Percentiles rank a stretch among this genome's conserved stretches.
Conservation (phyloP, 768 basidiomycete species). For the Trametes punicea region DNA sequence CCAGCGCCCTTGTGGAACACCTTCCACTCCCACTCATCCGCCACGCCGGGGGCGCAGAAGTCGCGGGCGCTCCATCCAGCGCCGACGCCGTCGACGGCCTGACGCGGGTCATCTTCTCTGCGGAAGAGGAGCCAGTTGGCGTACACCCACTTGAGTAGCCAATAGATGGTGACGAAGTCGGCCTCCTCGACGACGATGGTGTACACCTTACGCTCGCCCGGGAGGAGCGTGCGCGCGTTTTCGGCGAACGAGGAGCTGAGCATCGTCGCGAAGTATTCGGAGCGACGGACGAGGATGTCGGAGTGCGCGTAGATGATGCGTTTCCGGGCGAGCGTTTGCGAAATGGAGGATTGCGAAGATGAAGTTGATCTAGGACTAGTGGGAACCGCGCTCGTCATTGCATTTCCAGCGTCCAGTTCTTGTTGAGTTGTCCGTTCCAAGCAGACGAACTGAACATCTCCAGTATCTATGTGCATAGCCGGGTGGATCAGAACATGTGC, state of each 20-base stretch:
- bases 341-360: constrained; percentile 39
- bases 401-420: constrained; percentile 29
- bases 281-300: constrained; percentile 68
- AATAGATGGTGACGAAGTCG: constrained; percentile 74
- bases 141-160: constrained; percentile 75
- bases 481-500: background rate
- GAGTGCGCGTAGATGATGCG: constrained; percentile 76
- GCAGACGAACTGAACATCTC: constrained; percentile 75
- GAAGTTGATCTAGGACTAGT: constrained; percentile 36
- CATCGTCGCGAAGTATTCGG: constrained; percentile 78
- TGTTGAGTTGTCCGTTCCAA: constrained; percentile 46
- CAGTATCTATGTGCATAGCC: constrained; percentile 47
- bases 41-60: constrained; percentile 40
- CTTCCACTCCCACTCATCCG: constrained; percentile 71
- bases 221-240: constrained; percentile 31
- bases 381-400: constrained; percentile 31
- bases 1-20: constrained; percentile 41
- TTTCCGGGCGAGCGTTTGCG: constrained; percentile 59
- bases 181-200: constrained; percentile 76
- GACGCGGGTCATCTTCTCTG: constrained; percentile 63
- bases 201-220: constrained; percentile 54
- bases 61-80: constrained; percentile 64
- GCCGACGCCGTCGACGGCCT: constrained; percentile 64
- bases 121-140: constrained; percentile 73
- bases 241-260: constrained; percentile 70